A percentile compares a stretch with the other conserved stretches of the same genome.
Evolutionary conservation across 2,329 filamentous ascomycete species (phyloP).

Genomic region (Allantophomopsis cytisporea): DNA sequence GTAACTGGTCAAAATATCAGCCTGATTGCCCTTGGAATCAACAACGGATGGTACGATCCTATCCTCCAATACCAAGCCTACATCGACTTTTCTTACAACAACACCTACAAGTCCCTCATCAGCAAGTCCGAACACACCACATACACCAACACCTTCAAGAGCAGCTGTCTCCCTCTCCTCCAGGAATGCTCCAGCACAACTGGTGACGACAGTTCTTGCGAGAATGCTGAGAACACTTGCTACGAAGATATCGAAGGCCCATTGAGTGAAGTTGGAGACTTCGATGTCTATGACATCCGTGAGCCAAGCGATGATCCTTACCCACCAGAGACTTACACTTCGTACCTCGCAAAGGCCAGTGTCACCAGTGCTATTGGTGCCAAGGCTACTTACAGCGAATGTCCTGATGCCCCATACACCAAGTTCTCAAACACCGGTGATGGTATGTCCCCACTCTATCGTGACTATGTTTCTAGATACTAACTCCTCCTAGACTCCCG

Average conservation of each 20-base stretch:
- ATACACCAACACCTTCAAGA: slow-evolving; percentile 20
- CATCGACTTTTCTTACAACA: slow-evolving; percentile 15
- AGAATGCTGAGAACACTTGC: slow-evolving; percentile 41
- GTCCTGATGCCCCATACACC: slow-evolving; percentile 20
- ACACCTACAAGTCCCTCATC: slow-evolving; percentile 26
- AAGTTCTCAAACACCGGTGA: slow-evolving; percentile 28
- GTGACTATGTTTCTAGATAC: slow-evolving; percentile 2
- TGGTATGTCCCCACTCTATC: slow-evolving; percentile 11
- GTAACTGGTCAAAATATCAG: slow-evolving; percentile 18
- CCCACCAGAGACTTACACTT: slow-evolving; percentile 23
- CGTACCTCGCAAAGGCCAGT: slow-evolving; percentile 22
- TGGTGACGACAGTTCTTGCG: slow-evolving; percentile 71
- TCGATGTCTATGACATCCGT: slow-evolving; percentile 16
- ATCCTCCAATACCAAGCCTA: slow-evolving; percentile 33
- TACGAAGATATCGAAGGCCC: slow-evolving; percentile 21
- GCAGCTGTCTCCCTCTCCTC: slow-evolving; percentile 22
- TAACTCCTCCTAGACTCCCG: slow-evolving; percentile 20
- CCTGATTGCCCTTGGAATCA: slow-evolving; percentile 20
- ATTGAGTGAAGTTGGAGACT: slow-evolving; percentile 15
- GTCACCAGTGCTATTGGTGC: slow-evolving; percentile 31
- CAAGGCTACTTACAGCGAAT: slow-evolving; percentile 25
- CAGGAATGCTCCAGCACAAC: slow-evolving; percentile 26
- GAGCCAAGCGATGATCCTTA: slow-evolving; percentile 15
- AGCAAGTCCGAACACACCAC: slow-evolving; percentile 15
- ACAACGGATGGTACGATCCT: slow-evolving; percentile 32